Evolutionary conservation across 768 basidiomycete species (phyloP), one percentile per base, ranked within the genome.

Genomic region (Russula sp.): DNA sequence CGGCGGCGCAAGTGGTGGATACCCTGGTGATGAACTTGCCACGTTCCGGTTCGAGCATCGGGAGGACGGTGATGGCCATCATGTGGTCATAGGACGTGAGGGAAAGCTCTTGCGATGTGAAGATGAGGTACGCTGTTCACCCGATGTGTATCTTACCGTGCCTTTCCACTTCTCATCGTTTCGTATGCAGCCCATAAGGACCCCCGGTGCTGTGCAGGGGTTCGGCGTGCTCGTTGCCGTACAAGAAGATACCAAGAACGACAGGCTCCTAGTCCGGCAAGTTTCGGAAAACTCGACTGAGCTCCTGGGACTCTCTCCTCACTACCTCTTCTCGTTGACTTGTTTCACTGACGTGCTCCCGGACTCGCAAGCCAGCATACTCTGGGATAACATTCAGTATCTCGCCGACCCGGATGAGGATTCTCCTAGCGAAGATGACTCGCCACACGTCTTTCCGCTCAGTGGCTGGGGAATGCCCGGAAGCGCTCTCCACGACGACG

Each of bases 281-380:
- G 88, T 89, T 0, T 92, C 90, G 34, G 90, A 92, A 88, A 92
- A 93, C 66, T 80, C 86, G 1, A 81, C 81, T 3, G 82, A 87
- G 64, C 70, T 92, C n/a, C 76, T 93, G 11, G 89, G 90, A 1
- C 77, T 91, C 4, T 81, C 87, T 0, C 87, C 89, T 0, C 74
- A 18, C 6, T 85, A 83, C 67, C 82, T 91, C 0, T 92, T 93
- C 73, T 79, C 78, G 0, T 76, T 88, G 4, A 78, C 83, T 39
- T 90, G 88, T 69, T 86, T 93, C 68, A 84, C 86, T 5, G 82
- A 89, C 52, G 82, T 81, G 0, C 76, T 93, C 1, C 79, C 85
- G 0, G 81, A 84, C 25, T 73, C 78, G 7, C 87, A 91, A 70
- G 85, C 82, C 7, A 83, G 82, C 59, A 60, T 81, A 0, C 75